Conservation (phyloP, 2,329 filamentous ascomycete genomes). For the Stagonosporopsis vannaccii region DNA sequence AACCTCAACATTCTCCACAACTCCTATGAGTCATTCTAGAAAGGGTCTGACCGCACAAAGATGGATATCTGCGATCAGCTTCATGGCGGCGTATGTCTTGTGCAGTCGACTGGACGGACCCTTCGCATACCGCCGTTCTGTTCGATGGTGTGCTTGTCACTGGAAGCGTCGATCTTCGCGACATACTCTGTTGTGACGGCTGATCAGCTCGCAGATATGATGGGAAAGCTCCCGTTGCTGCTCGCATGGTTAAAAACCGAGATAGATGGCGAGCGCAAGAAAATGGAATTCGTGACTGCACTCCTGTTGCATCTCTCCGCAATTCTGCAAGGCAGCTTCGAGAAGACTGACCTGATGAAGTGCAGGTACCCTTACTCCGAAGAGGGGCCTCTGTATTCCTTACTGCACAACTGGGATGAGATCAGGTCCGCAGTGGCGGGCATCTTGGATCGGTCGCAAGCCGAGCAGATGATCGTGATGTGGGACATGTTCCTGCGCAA, state of each 20-base stretch:
- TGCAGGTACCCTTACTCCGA: neutral
- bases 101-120: conserved; percentile 23
- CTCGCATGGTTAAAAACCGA: conserved; percentile 28
- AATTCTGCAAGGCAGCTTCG: conserved; percentile 22
- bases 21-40: conserved; percentile 15
- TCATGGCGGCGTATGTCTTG: conserved; percentile 25
- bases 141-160: conserved; percentile 18
- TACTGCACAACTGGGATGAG: conserved; percentile 23
- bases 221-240: conserved; percentile 20
- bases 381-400: conserved; percentile 9
- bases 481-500: conserved; percentile 20
- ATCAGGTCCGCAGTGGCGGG: conserved; percentile 21
- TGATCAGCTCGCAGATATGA: conserved; percentile 14
- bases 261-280: conserved; percentile 14
- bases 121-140: conserved; percentile 29
- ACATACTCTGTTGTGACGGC: conserved; percentile 17
- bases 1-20: conserved; percentile 22
- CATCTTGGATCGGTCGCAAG: conserved; percentile 11
- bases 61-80: conserved; percentile 11
- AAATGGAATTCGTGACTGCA: conserved; percentile 9
- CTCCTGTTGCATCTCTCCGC: conserved; percentile 10
- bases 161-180: conserved; percentile 17
- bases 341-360: neutral
- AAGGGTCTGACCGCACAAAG: neutral
- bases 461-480: conserved; percentile 4